Base-by-base conservation (phyloP, 495 filamentous ascomycete species). In the Hyphodiscus hymeniophilus region DNA sequence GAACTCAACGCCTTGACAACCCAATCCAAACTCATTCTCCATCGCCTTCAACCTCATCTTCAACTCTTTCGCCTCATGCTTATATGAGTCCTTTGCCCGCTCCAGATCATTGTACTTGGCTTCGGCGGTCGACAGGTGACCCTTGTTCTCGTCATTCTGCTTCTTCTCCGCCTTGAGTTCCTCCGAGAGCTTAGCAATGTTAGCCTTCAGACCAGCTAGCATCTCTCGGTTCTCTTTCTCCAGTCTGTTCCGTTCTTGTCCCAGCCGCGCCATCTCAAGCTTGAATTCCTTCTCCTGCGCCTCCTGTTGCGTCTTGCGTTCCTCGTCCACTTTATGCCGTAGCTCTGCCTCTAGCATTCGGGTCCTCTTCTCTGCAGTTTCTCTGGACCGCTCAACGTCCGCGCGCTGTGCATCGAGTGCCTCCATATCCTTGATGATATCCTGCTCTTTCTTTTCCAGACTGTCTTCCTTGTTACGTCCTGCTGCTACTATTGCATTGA, bases 11-110 rank as follows among this genome's bases (percentile, higher is more conserved):
- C 48, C 16, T 16, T 33, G 13, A 33, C 4, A 38, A 32, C 42
- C 48, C 10, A 51, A 21, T 30, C 5, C 44, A 46, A 56, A 56
- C 26, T 56, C 53, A 15, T 51, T 48, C 48, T 51, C 35, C 35
- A 51, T 47, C 8, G 11, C 21, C 30, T 56, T 40, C 24, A 56
- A 38, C 43, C 36, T 30, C 23, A 7, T 45, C 30, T 47, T 20
- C 13, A 47, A 35, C 16, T 31, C 40, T 12, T 31, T 17, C 22
- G 22, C 24, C 21, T 56, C 42, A 18, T 1, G 15, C 16, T 42
- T 46, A 21, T 46, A 18, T 16, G 28, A 46, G 15, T 35, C 31
- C 38, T 42, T 55, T 12, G 34, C 31, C 44, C 31, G 8, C 6
- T 26, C 22, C 21, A 56, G 23, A 24, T 43, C 34, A 16, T 56